phyloP scores from a whole-genome alignment of 2,329 filamentous ascomycete species.

The Colletotrichum sidae region DNA sequence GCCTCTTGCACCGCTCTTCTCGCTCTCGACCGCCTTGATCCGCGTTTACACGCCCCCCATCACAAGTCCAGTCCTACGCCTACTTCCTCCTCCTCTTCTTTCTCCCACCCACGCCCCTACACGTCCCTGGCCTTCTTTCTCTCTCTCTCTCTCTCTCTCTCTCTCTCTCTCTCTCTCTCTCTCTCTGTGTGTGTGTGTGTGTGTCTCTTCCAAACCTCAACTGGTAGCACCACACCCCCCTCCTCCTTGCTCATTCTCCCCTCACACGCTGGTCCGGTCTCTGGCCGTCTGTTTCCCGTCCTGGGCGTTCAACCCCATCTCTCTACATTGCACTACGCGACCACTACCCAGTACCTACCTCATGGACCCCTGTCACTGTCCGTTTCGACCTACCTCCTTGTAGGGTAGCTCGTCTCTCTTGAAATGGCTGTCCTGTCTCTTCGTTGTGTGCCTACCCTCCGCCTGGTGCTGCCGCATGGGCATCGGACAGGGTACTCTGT shows the following conservation, averaged over 20 bases:
- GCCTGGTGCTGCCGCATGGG: constrained; percentile 6
- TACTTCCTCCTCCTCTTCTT: neutral
- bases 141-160: too few relatives aligned
- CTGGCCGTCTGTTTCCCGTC: constrained; percentile 25
- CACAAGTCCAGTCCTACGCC: neutral
- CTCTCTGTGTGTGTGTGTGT: too few relatives aligned
- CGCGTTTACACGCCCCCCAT: constrained; percentile 13
- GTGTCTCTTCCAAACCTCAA: neutral
- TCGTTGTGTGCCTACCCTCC: constrained; percentile 22
- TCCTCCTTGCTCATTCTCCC: neutral
- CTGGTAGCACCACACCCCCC: constrained; percentile 29
- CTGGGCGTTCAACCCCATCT: constrained; percentile 34
- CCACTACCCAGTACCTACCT: neutral
- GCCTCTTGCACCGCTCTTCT: neutral
- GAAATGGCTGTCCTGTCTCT: constrained; percentile 26
- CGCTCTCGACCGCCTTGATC: constrained; percentile 8
- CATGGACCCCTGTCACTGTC: constrained; percentile 32
- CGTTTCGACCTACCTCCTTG: constrained; percentile 30
- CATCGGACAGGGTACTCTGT: constrained; percentile 7
- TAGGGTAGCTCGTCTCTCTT: constrained; percentile 36
- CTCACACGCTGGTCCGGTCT: constrained; percentile 28
- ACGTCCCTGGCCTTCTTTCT: too few relatives aligned
- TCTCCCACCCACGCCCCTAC: neutral
- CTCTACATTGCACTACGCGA: neutral
- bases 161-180: too few relatives aligned